Conservation (phyloP, 306 rosid species). For the Acacia acuminata region DNA sequence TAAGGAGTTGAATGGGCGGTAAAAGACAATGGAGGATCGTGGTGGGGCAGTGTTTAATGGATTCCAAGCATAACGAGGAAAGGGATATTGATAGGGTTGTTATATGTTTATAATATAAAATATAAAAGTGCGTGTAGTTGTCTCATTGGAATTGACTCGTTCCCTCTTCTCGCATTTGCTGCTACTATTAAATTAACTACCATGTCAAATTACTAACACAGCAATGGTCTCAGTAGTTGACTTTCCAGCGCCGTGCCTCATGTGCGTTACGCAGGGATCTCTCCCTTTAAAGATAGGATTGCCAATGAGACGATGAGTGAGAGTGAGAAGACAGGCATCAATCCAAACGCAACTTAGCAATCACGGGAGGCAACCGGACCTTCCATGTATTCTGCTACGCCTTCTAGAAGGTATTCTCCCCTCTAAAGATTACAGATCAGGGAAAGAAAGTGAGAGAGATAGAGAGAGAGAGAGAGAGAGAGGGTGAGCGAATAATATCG, state of each 20-base stretch:
- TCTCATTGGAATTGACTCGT: slow-evolving; percentile 40
- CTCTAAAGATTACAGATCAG: slow-evolving; percentile 25
- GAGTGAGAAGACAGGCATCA: background rate
- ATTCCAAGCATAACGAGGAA: slow-evolving; percentile 16
- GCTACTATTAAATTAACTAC: no score
- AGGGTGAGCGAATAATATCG: background rate
- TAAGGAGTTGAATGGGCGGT: background rate
- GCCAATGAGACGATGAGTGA: slow-evolving; percentile 24
- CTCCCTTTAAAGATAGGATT: slow-evolving; percentile 10
- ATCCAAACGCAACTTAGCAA: slow-evolving; percentile 1
- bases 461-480: background rate
- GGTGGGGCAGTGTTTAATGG: slow-evolving; percentile 18
- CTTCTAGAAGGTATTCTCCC: slow-evolving; percentile 7
- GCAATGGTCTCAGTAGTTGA: background rate
- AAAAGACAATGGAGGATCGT: background rate
- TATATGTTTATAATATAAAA: background rate
- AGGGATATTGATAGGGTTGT: background rate
- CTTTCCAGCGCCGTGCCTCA: background rate
- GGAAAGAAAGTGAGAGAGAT: background rate
- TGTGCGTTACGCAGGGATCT: background rate
- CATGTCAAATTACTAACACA: no score
- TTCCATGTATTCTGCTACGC: background rate
- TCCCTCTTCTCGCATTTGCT: background rate
- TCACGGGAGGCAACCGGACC: slow-evolving; percentile 24
- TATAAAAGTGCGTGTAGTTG: background rate